phyloP scores from a whole-genome alignment of 2,329 filamentous ascomycete species.

The Pseudogymnoascus verrucosus region DNA sequence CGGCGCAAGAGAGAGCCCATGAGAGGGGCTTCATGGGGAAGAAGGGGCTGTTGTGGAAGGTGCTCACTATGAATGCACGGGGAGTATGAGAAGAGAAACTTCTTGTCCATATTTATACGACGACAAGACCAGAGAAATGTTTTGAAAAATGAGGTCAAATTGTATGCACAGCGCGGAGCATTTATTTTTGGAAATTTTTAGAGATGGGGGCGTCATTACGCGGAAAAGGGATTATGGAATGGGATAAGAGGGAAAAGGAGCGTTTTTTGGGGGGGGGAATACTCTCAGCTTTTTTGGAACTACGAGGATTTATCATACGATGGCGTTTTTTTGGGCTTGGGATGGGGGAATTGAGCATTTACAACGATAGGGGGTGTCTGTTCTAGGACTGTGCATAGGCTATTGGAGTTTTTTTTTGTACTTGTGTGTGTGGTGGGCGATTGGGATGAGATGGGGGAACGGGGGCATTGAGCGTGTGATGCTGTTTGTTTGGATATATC shows the following conservation, averaged over 20 bases:
- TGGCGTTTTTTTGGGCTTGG: neutral
- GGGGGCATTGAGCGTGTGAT: neutral
- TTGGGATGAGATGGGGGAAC: neutral
- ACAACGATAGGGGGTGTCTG: neutral
- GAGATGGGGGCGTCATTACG: neutral
- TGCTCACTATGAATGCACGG: neutral
- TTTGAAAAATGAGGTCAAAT: neutral
- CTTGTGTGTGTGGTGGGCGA: neutral
- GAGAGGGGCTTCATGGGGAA: neutral
- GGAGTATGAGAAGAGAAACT: neutral
- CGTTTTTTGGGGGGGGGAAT: neutral
- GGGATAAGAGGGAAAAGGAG: neutral
- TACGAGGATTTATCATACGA: neutral
- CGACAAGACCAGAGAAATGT: neutral
- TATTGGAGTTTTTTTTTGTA: neutral
- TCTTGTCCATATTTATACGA: conserved; percentile 1
- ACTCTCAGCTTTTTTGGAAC: neutral
- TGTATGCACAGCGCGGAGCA: neutral
- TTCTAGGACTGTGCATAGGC: neutral
- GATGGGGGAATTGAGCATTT: neutral
- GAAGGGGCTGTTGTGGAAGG: neutral
- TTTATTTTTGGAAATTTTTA: neutral
- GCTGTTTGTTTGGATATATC: neutral
- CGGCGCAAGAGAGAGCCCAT: neutral
- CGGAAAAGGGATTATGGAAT: neutral